Percentiles rank a stretch among this genome's conserved stretches.
These are phyloP conservation scores for Tricholoma bakamatsutake DNA, from an alignment of 768 basidiomycete species.

Conservation along the genomic window DNA sequence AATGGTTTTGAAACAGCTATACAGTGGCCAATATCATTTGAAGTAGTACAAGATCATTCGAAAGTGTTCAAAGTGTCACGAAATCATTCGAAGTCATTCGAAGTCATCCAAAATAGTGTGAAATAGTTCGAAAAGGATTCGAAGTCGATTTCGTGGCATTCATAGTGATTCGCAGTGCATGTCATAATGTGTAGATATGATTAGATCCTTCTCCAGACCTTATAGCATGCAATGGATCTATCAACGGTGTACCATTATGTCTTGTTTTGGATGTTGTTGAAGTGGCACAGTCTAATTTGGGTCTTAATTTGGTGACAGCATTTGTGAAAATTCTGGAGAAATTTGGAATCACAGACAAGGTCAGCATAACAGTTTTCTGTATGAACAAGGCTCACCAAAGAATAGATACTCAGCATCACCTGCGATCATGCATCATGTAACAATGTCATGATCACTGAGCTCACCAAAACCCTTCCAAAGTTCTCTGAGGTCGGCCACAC, in stretches of 20 bases:
- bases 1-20: too few relatives aligned
- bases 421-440: constrained; percentile 3
- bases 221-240: too few relatives aligned
- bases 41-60: too few relatives aligned
- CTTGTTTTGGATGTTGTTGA: constrained; percentile 7
- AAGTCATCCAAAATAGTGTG: too few relatives aligned
- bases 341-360: not conserved
- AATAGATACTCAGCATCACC: not conserved
- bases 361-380: not conserved
- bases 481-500: not conserved
- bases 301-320: not conserved
- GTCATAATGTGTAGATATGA: too few relatives aligned
- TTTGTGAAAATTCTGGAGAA: constrained; percentile 6
- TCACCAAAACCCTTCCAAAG: not conserved
- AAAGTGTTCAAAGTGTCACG: too few relatives aligned
- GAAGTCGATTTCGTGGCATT: too few relatives aligned
- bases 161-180: too few relatives aligned
- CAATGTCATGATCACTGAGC: not conserved
- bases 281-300: constrained; percentile 6
- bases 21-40: too few relatives aligned
- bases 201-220: too few relatives aligned
- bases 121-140: too few relatives aligned
- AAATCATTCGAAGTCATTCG: too few relatives aligned
- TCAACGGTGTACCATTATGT: not conserved
- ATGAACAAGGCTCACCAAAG: not conserved